phyloP scores from a whole-genome alignment of 257 asterid species.

The Primulina huaijiensis region DNA sequence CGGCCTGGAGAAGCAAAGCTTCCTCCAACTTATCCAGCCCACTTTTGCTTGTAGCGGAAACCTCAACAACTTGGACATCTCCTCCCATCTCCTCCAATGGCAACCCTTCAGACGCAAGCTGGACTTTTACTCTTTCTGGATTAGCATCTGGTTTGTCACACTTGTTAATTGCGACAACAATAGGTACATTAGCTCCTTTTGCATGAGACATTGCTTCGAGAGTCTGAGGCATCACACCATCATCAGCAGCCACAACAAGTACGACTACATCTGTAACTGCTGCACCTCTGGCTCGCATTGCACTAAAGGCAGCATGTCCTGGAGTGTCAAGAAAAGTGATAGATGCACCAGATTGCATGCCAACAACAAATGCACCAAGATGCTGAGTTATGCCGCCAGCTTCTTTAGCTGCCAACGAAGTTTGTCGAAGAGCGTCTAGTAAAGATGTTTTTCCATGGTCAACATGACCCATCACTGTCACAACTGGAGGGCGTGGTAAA shows the following conservation, averaged over 20 bases:
- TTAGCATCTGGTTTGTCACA: conserved; percentile 83
- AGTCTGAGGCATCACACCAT: conserved; percentile 98
- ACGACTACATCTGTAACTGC: conserved; percentile 93
- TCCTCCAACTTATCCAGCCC: conserved; percentile 89
- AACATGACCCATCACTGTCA: conserved; percentile 98
- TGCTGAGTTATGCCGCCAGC: conserved; percentile 99
- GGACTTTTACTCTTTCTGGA: conserved; percentile 78
- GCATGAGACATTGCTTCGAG: conserved; percentile 96
- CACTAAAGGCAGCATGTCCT: conserved; percentile 98
- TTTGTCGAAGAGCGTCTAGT: conserved; percentile 81
- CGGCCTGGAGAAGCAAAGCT: conserved; percentile 91
- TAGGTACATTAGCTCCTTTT: conserved; percentile 70
- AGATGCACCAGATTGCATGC: conserved; percentile 86
- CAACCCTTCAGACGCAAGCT: conserved; percentile 84
- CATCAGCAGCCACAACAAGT: conserved; percentile 97
- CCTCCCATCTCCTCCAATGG: conserved; percentile 92
- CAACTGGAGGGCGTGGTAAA: conserved; percentile 81
- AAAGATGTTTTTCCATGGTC: conserved; percentile 98
- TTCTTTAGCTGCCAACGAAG: conserved; percentile 90
- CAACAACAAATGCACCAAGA: conserved; percentile 89
- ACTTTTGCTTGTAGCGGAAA: conserved; percentile 65
- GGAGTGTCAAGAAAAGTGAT: conserved; percentile 98
- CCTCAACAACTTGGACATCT: conserved; percentile 93
- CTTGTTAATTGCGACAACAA: conserved; percentile 88
- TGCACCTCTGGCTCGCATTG: conserved; percentile 98